Base-by-base conservation (phyloP, 1,139 yeast species). In the Kurtzmaniella quercitrusa region DNA sequence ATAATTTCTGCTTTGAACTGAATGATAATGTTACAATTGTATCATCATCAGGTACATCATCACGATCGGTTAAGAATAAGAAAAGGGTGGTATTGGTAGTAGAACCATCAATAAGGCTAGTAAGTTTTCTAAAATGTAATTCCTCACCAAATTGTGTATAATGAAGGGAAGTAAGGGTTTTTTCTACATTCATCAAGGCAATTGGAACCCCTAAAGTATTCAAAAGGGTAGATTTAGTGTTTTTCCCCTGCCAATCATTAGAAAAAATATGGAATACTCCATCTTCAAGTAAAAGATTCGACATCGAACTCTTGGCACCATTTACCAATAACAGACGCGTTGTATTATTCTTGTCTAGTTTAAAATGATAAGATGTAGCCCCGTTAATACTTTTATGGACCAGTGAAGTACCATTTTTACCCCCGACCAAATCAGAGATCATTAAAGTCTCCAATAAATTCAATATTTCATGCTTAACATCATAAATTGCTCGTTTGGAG, bases 141-240 rank as follows among this genome's bases (percentile, higher is more conserved):
- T 89, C 96, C 18, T 77, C 73, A 2, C 86, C 94, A 59, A 88
- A 82, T 25, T 71, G 71, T 1, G 83, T 71, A 41, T 81, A 82
- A 47, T 81, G 82, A 46, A 90, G 63, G 0, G 95, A 96, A 53
- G 77, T 73, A 8, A 91, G 65, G 43, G 86, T 80, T 57, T 85
- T 89, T 50, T 85, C 73, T 0, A 91, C 85, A n/a, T 81, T 81
- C 63, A 87, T 79, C 0, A 64, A 61, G 7, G 72, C 64, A 3
- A 56, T 41, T 1, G 59, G 54, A 3, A 66, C 50, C 3, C 53
- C 57, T 11, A 69, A 51, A 1, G 63, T 53, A 0, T 59, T 46
- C 37, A 79, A 62, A 46, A 77, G 63, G 38, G 34, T 63, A 45
- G 14, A 65, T 12, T 15, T 31, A 14, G 18, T 31, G 18, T 31